These are phyloP conservation scores for Rusavskia elegans DNA, from an alignment of 495 filamentous ascomycete genomes.

Conservation along the genomic window DNA sequence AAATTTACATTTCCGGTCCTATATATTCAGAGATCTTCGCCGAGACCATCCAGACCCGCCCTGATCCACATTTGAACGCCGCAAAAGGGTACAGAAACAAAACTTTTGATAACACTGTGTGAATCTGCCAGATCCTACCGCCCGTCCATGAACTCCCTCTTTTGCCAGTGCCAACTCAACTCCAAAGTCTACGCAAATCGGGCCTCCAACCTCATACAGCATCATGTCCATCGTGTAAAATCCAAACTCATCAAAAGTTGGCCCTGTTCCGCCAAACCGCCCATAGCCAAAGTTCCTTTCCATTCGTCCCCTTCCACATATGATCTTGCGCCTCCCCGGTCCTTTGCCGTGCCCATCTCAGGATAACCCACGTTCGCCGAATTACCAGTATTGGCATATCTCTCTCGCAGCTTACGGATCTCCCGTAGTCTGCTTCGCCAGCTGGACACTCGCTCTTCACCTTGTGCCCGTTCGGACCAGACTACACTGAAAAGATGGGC, in stretches of 20 bases:
- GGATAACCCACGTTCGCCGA: slow-evolving; percentile 13
- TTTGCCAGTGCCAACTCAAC: not conserved
- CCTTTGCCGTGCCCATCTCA: slow-evolving; percentile 1
- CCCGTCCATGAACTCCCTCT: too few species aligned
- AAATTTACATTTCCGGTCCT: too few species aligned
- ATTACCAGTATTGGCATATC: slow-evolving; percentile 14
- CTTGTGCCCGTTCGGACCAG: slow-evolving; percentile 62
- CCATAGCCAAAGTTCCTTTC: slow-evolving; percentile 25
- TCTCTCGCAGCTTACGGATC: slow-evolving; percentile 67
- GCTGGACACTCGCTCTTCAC: slow-evolving; percentile 64
- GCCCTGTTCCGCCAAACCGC: slow-evolving; percentile 33
- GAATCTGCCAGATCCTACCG: too few species aligned
- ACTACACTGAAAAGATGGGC: slow-evolving; percentile 85
- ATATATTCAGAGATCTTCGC: too few species aligned
- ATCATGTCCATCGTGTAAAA: slow-evolving; percentile 39
- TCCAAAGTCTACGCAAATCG: not conserved
- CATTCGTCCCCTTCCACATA: slow-evolving; percentile 10
- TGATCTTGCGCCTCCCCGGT: slow-evolving; percentile 3
- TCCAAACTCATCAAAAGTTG: slow-evolving; percentile 37
- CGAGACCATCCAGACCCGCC: too few species aligned
- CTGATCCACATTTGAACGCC: too few species aligned
- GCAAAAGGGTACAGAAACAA: too few species aligned
- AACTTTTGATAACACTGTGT: too few species aligned
- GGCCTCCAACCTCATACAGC: not conserved
- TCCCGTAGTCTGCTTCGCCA: slow-evolving; percentile 78